These are phyloP conservation scores for Potentilla sterilis DNA, from an alignment of 306 rosid species.

Conservation along the genomic window DNA sequence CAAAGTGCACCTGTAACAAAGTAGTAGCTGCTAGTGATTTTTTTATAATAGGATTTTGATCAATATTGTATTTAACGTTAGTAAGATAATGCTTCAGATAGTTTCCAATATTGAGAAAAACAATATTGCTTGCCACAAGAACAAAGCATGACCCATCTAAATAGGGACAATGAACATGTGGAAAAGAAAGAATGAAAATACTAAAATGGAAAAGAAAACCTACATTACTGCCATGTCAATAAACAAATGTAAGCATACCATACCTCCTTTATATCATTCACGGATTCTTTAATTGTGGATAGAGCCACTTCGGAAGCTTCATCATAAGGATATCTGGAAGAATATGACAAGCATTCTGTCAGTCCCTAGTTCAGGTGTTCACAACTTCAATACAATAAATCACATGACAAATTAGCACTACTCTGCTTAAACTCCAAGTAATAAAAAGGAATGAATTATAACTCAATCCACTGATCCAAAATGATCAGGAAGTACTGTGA, in stretches of 20 bases:
- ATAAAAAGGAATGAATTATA: neutral
- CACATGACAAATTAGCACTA: neutral
- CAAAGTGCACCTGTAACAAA: conserved; percentile 75
- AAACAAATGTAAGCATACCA: neutral
- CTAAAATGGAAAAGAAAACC: neutral
- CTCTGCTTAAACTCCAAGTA: neutral
- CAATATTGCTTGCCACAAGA: neutral
- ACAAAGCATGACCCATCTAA: conserved; percentile 1
- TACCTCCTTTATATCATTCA: conserved; percentile 75
- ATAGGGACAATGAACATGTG: neutral
- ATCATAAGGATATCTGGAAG: conserved; percentile 66
- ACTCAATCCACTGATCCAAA: conserved; percentile 1
- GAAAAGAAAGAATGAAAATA: neutral
- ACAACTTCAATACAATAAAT: neutral
- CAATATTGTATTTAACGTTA: neutral
- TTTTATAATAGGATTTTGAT: neutral
- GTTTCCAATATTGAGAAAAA: neutral
- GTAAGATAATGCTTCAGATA: neutral
- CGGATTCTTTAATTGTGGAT: conserved; percentile 60
- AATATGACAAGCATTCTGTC: conserved; percentile 14
- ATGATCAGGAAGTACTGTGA: neutral
- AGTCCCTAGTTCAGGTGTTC: neutral
- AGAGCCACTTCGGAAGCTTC: conserved; percentile 74
- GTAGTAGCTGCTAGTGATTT: conserved; percentile 3
- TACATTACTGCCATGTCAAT: neutral